phyloP scores from a whole-genome alignment of 352 stramenopile genomes.

The Sclerospora graminicola region DNA sequence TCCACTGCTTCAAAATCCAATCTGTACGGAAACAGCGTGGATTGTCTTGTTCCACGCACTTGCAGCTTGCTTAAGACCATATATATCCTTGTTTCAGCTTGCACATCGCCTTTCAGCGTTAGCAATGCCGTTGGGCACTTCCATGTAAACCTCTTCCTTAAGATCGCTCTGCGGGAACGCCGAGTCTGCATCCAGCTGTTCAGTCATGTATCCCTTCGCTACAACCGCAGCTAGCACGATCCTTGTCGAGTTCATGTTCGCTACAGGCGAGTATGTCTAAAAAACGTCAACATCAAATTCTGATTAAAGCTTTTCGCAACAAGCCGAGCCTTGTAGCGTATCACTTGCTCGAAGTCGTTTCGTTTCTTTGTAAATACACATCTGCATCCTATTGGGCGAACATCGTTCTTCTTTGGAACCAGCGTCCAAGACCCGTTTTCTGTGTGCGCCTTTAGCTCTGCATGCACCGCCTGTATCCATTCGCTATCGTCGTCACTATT shows the following conservation, averaged over 20 bases:
- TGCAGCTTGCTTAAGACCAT: constrained; percentile 12
- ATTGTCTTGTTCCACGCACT: neutral
- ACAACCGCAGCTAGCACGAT: neutral
- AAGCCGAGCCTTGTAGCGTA: neutral
- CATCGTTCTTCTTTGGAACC: neutral
- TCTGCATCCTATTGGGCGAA: neutral
- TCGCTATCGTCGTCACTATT: neutral
- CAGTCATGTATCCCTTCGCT: neutral
- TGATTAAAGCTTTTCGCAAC: constrained; percentile 2
- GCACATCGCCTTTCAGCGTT: constrained; percentile 1
- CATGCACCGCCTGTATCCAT: neutral
- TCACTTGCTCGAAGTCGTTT: neutral
- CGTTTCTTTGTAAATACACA: constrained; percentile 5
- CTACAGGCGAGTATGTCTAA: constrained; percentile 4
- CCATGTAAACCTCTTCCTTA: constrained; percentile 1
- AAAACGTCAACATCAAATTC: constrained; percentile 5
- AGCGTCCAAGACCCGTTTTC: neutral
- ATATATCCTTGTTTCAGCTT: constrained; percentile 11
- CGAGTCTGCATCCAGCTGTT: constrained; percentile 1
- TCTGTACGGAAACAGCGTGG: neutral
- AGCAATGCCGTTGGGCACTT: neutral
- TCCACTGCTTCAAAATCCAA: constrained; percentile 3
- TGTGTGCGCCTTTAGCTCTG: neutral
- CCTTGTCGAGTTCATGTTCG: constrained; percentile 5
- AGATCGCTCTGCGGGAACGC: constrained; percentile 4